Evolutionary conservation across 441 rosid genomes (phyloP), one percentile per base, ranked within the genome.

Genomic region (Omphalea diandra): DNA sequence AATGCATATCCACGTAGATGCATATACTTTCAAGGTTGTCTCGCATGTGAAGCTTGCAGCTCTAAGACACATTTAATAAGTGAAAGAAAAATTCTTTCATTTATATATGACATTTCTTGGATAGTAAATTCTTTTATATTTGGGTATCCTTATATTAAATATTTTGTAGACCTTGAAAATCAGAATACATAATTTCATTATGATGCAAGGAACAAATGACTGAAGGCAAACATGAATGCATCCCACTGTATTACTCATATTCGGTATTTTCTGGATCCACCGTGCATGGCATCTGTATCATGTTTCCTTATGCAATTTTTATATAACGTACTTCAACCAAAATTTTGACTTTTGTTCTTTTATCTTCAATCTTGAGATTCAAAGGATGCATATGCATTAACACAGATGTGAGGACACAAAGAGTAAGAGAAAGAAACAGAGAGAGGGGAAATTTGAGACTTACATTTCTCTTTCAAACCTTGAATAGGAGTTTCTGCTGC

Each of bases 391-490:
- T n/a, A n/a, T n/a, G n/a, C n/a, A n/a, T n/a, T n/a, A n/a, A n/a
- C n/a, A n/a, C n/a, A n/a, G n/a, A n/a, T n/a, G n/a, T n/a, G n/a
- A 31, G 27, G 32, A 27, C 4, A 35, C 36, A 35, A 65, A n/a
- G 57, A n/a, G 20, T 1, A 20, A n/a, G 22, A 27, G 15, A 49
- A 1, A 58, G 17, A 59, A 3, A 43, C 33, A 40, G 8, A 43
- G 35, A 29, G 43, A 35, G 24, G 27, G 7, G 52, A 31, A 9
- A 12, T 57, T 11, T 1, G 24, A 7, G 65, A 81, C 90, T 86
- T 83, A 88, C 93, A 44, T 50, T 20, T 79, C 68, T 71, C 80
- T 62, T 75, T 73, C 65, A 67, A 68, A 69, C 67, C 72, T 72
- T 73, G 77, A 32, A 33, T 56, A 36, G 78, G 68, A 41, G 75